Base-by-base conservation (phyloP, 2,329 filamentous ascomycete species). In the Aspergillus brunneoviolaceus region DNA sequence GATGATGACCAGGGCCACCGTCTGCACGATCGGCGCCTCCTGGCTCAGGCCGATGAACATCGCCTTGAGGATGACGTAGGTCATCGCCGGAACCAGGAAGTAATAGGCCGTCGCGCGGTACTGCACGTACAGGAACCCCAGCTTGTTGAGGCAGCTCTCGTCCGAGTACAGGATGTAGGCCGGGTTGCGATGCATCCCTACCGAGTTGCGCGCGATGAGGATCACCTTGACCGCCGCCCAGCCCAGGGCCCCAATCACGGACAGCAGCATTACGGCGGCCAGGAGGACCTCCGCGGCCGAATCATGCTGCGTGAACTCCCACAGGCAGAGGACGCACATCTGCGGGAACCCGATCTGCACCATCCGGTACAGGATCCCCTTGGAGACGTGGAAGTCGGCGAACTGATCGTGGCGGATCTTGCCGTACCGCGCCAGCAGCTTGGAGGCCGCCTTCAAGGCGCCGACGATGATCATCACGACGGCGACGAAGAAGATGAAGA, bases 91-190 rank as follows among this genome's bases (percentile, higher is more conserved):
- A 29, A 95, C 85, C 68, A 97, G 91, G 77, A 94, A 97, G 81
- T 94, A 96, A 83, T 96, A 96, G 39, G 92, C 91, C 1, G 92
- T 94, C 39, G 93, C 94, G 71, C 93, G 90, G 84, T 96, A 98
- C 76, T 96, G 93, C 35, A 97, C 91, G 73, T 97, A 97, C 65
- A 98, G 85, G 81, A 97, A 97, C 21, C 94, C 93, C 93, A 93
- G 96, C 79, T 96, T 96, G 85, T 96, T 96, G 64, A 98, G 85
- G 53, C 90, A 89, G 63, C 91, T 85, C 12, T 92, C 91, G 70
- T 98, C 92, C 1, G 93, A 96, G 80, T 96, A 97, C 62, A 98
- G 87, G 67, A 96, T 96, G 77, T 96, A 97, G 31, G 92, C 93
- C 23, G 93, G 92, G 80, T 96, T 97, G 79, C 92, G 92, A 82